Evolutionary conservation across 306 rosid genomes (phyloP).

Genomic region (Hippophae gyantsensis): DNA sequence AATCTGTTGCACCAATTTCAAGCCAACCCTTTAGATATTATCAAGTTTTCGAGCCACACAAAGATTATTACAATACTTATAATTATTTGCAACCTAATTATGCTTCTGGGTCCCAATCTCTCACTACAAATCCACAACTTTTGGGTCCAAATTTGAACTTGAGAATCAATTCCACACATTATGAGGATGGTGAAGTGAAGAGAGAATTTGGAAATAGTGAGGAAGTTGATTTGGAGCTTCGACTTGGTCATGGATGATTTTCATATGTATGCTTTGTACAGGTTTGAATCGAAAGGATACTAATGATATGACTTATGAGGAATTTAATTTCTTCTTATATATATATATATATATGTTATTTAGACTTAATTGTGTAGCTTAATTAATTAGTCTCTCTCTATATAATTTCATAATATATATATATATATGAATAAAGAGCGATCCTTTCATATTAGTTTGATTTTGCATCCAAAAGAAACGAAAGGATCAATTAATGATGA

Average conservation of each 20-base stretch:
- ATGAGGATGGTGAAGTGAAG: conserved; percentile 22
- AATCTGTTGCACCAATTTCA: conserved; percentile 18
- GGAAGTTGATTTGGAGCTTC: conserved; percentile 87
- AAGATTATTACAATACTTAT: conserved; percentile 23
- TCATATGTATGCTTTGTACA: too few relatives aligned
- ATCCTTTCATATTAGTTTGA: too few relatives aligned
- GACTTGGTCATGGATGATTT: conserved; percentile 44
- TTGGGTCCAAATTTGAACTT: conserved; percentile 60
- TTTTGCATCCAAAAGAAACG: too few relatives aligned
- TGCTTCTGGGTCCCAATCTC: conserved; percentile 10
- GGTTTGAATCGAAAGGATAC: too few relatives aligned
- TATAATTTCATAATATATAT: too few relatives aligned
- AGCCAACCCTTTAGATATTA: conserved; percentile 17
- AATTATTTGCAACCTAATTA: conserved; percentile 21
- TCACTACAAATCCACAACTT: conserved; percentile 36
- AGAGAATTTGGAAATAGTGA: conserved; percentile 12
- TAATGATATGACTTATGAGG: too few relatives aligned
- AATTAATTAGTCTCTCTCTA: too few relatives aligned
- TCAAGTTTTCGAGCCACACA: conserved; percentile 33
- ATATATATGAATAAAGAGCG: too few relatives aligned
- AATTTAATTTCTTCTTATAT: too few relatives aligned
- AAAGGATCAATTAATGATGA: too few relatives aligned
- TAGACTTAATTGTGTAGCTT: too few relatives aligned
- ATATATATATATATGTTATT: too few relatives aligned
- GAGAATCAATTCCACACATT: conserved; percentile 31